phyloP scores from a whole-genome alignment of 139 green algal species.

The Spirogloea muscicola region DNA sequence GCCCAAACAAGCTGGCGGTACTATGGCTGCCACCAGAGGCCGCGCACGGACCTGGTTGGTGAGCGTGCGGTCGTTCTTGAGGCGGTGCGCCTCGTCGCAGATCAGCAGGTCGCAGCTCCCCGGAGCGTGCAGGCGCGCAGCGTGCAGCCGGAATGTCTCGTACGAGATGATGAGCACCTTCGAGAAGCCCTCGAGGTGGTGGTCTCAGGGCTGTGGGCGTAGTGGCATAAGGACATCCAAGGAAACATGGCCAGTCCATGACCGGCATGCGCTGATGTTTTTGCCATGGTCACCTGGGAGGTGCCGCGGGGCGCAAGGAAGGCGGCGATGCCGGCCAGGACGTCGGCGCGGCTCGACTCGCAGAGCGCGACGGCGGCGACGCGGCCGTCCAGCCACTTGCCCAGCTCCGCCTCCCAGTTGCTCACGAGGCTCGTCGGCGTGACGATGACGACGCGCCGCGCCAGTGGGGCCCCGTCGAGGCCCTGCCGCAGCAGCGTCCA shows the following conservation, averaged over 20 bases:
- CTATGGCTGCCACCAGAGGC: too few relatives aligned
- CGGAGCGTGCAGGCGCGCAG: conserved; percentile 58
- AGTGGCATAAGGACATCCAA: too few relatives aligned
- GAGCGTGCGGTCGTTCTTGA: conserved; percentile 94
- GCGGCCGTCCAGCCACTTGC: conserved; percentile 89
- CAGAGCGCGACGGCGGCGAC: conserved; percentile 76
- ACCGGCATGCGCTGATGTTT: too few relatives aligned
- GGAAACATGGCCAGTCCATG: too few relatives aligned
- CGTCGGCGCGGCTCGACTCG: conserved; percentile 83
- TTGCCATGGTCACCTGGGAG: conserved; percentile 9
- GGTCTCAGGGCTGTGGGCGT: too few relatives aligned
- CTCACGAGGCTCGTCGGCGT: conserved; percentile 94
- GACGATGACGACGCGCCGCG: conserved; percentile 83
- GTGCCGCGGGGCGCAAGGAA: conserved; percentile 38
- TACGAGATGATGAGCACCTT: conserved; percentile 77
- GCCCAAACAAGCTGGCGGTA: too few relatives aligned
- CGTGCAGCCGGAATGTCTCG: conserved; percentile 95
- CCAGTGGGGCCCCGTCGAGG: conserved; percentile 58
- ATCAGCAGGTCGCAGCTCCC: conserved; percentile 89
- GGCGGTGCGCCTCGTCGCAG: conserved; percentile 94
- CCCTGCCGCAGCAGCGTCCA: conserved; percentile 84
- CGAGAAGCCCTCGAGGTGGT: too few relatives aligned
- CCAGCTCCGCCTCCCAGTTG: conserved; percentile 96
- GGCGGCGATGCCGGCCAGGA: conserved; percentile 64
- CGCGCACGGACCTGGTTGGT: conserved; percentile 76